Conservation (phyloP, 179 eudicot genomes). For the Silene vulgaris region DNA sequence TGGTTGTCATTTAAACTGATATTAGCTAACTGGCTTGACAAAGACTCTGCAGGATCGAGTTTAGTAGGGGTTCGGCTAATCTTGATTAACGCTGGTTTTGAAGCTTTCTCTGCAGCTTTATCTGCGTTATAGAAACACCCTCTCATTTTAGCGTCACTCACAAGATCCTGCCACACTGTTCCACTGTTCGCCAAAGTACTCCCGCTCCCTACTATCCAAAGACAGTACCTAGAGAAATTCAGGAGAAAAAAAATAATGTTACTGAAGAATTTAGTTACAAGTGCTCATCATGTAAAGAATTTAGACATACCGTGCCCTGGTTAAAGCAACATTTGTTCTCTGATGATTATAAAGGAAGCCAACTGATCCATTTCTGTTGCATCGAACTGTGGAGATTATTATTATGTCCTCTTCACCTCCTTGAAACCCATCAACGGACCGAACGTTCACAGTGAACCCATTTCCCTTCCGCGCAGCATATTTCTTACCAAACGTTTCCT, state of each 20-base stretch:
- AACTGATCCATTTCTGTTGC: slow-evolving; percentile 42
- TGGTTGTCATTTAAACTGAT: slow-evolving; percentile 23
- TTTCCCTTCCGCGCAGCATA: slow-evolving; percentile 25
- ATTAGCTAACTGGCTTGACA: slow-evolving; percentile 29
- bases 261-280: background rate
- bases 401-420: slow-evolving; percentile 58
- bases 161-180: slow-evolving; percentile 44
- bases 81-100: background rate
- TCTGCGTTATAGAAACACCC: slow-evolving; percentile 42
- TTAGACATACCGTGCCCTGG: slow-evolving; percentile 50
- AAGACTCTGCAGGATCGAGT: slow-evolving; percentile 21
- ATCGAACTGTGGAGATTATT: slow-evolving; percentile 57
- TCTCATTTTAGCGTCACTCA: slow-evolving; percentile 44
- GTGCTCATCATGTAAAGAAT: background rate
- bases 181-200: slow-evolving; percentile 38
- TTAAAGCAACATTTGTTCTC: slow-evolving; percentile 60
- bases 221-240: slow-evolving; percentile 36
- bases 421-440: slow-evolving; percentile 68
- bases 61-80: slow-evolving; percentile 13
- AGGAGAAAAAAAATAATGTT: background rate
- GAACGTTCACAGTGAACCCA: slow-evolving; percentile 44
- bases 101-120: slow-evolving; percentile 32
- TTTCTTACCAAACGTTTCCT: slow-evolving; percentile 41
- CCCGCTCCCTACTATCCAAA: slow-evolving; percentile 58
- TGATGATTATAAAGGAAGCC: slow-evolving; percentile 55